A percentile compares a stretch with the other conserved stretches of the same genome.
phyloP scores from a whole-genome alignment of 345 rosid genomes.

The Kernera saxatilis region DNA sequence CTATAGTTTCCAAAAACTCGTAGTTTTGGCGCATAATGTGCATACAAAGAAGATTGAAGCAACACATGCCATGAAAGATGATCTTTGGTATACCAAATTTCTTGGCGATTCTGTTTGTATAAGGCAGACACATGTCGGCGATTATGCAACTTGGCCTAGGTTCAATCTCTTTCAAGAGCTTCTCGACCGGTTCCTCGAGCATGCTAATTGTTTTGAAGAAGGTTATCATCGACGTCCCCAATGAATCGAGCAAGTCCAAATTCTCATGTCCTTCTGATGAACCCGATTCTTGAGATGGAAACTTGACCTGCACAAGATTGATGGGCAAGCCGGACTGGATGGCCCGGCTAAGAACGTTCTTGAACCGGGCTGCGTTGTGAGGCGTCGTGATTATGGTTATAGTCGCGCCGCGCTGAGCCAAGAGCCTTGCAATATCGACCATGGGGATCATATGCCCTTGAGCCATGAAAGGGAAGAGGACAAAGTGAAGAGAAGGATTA shows the following conservation, averaged over 20 bases:
- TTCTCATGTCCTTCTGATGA: conserved; percentile 30
- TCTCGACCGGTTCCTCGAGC: conserved; percentile 28
- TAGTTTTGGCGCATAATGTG: conserved; percentile 11
- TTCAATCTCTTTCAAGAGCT: conserved; percentile 29
- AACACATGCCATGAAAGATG: conserved; percentile 48
- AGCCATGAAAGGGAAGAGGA: conserved; percentile 41
- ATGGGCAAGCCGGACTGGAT: conserved; percentile 29
- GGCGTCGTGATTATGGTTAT: conserved; percentile 47
- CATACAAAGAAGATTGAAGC: conserved; percentile 40
- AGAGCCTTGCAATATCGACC: conserved; percentile 40
- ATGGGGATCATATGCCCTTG: conserved; percentile 46
- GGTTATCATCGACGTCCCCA: background rate
- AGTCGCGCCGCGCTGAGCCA: conserved; percentile 37
- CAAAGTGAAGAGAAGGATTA: conserved; percentile 37
- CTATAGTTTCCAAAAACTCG: conserved; percentile 4
- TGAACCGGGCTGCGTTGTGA: conserved; percentile 30
- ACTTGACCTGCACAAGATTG: conserved; percentile 4
- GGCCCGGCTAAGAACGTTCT: conserved; percentile 23
- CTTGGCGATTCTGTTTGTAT: conserved; percentile 31
- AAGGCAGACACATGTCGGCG: conserved; percentile 44
- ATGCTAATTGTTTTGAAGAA: conserved; percentile 14
- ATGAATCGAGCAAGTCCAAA: conserved; percentile 22
- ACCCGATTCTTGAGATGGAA: conserved; percentile 25
- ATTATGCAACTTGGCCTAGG: conserved; percentile 49
- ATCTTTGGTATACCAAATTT: conserved; percentile 47